Evolutionary conservation across 1,284 basidiomycete species (phyloP), one percentile per base, ranked within the genome.

Genomic region (Ceratobasidium theobromae): DNA sequence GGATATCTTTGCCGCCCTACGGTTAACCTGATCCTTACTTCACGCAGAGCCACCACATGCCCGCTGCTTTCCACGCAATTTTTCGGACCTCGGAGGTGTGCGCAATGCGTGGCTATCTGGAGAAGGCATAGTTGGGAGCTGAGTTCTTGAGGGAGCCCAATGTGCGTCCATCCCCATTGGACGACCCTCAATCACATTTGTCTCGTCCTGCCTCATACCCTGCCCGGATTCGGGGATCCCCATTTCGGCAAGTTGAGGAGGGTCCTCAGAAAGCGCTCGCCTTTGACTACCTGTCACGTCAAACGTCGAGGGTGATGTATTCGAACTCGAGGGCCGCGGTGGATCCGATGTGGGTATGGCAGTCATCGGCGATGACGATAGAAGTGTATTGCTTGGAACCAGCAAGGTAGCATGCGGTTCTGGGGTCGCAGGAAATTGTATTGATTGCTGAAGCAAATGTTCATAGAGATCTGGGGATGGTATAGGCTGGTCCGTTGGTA

Each of bases 61-160:
- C 18, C 58, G 58, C 43, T 64, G 58, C 25, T 64, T 64, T 64
- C 58, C 58, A 52, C 58, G 58, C n/a, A 48, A 32, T 28, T 52
- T 64, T 14, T 64, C 46, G 18, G 49, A 64, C 49, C 58, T 64
- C 8, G 46, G 58, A 30, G 58, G 58, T 28, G 58, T 52, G 18
- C 27, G 18, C 9, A 21, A 45, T 38, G 32, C 18, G 45, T 32
- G n/a, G 21, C 9, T 3, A n/a, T 23, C 21, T 60, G n/a, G 45
- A 11, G n/a, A 6, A 16, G 35, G 16, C 35, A 38, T 38, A 38
- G 35, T 8, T 8, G 35, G 16, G 8, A 16, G 35, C 35, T 38
- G 9, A 38, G 35, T 38, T 8, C 16, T 8, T 8, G 9, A 8
- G 16, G 35, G 8, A 38, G 16, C 35, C 35, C 35, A 38, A 38